Evolutionary conservation across 352 stramenopile genomes (phyloP).

Genomic region (Phytopythium ostracodes): DNA sequence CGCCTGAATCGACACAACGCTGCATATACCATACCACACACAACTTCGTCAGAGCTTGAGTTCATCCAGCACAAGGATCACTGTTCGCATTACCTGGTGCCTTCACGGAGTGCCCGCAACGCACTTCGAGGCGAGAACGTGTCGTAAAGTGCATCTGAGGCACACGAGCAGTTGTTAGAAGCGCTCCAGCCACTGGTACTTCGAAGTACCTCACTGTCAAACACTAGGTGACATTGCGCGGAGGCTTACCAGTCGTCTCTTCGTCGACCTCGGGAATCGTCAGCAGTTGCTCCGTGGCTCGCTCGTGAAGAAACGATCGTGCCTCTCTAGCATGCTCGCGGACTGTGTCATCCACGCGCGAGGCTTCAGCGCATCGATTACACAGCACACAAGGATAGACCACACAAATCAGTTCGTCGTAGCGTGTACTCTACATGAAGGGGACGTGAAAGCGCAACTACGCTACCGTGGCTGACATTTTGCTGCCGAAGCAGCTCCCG

Average conservation of each 20-base stretch:
- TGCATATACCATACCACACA: neutral
- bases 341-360: slow-evolving; percentile 55
- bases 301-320: slow-evolving; percentile 47
- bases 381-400: neutral
- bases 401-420: neutral
- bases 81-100: slow-evolving; percentile 25
- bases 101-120: slow-evolving; percentile 35
- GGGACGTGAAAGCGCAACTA: neutral
- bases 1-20: neutral
- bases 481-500: slow-evolving; percentile 55
- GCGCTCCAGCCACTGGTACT: neutral
- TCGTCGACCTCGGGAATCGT: slow-evolving; percentile 26
- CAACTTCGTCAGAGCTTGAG: neutral
- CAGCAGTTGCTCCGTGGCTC: slow-evolving; percentile 36
- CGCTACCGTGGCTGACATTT: slow-evolving; percentile 40
- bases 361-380: slow-evolving; percentile 23
- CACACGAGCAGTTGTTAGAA: neutral
- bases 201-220: neutral
- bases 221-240: neutral
- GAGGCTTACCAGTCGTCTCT: slow-evolving; percentile 31
- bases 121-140: slow-evolving; percentile 56
- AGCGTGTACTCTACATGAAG: neutral
- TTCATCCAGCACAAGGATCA: no score
- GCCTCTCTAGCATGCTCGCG: slow-evolving; percentile 56
- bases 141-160: slow-evolving; percentile 47